Evolutionary conservation across 345 rosid species (phyloP), one percentile per base, ranked within the genome.

Genomic region (Populus nigra): DNA sequence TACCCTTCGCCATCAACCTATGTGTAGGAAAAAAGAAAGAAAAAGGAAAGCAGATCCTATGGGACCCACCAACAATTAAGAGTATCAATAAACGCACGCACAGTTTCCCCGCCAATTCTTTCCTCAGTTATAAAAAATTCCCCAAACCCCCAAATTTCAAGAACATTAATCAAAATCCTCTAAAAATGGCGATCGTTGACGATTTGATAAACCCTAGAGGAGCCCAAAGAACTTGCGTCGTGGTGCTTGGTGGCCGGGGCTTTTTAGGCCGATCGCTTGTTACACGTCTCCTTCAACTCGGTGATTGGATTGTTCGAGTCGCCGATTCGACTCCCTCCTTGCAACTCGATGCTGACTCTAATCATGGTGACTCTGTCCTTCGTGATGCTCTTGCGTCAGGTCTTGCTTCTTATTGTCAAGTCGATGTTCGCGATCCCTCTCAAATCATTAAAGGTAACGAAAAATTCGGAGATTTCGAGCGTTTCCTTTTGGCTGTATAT

Each of bases 171-270:
- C 55, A 17, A 17, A 49, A 50, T 17, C 55, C 55, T 50, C 55
- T 50, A 5, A 15, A 47, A 47, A 50, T 50, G 83, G 80, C 83
- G 29, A 85, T 80, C 61, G 89, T 15, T 22, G 55, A 50, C 55
- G 89, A 89, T 72, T 81, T 84, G 59, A 79, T 62, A 35, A 63
- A 9, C 71, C 80, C 87, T 84, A 80, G 55, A 16, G 55, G 55
- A 17, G 16, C 5, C 65, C 23, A 12, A 12, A 67, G 80, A 69
- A 87, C 90, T 13, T 92, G 98, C 85, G 94, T 88, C 85, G 94
- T 88, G 80, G 98, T 95, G 65, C 84, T 95, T 38, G 92, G 94
- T 41, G 99, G 99, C 47, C 87, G 91, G 68, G 94, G 99, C 2
- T 91, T 91, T 83, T 63, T 90, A 11, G 98, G 99, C 73, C 83